phyloP scores from a whole-genome alignment of 192 early-diverging fungal species.

The Coemansia sp. region DNA sequence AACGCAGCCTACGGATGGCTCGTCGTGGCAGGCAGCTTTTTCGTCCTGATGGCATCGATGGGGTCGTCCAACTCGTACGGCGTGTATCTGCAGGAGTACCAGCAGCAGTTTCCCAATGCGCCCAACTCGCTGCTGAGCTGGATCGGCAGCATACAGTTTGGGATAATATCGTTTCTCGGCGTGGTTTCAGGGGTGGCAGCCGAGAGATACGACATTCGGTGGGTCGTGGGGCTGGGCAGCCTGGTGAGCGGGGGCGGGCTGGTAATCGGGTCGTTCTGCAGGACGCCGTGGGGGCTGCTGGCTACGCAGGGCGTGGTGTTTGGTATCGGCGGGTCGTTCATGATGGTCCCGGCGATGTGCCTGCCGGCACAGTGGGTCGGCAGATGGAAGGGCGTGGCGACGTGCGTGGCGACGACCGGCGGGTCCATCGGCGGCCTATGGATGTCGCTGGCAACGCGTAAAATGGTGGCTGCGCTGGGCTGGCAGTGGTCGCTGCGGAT shows the following conservation, averaged over 20 bases:
- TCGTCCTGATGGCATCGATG: constrained; percentile 27
- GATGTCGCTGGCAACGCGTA: constrained; percentile 57
- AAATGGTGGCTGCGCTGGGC: constrained; percentile 56
- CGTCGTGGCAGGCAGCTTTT: constrained; percentile 23
- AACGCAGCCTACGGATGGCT: constrained; percentile 17
- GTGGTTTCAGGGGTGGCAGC: constrained; percentile 18
- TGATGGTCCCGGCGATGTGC: constrained; percentile 65
- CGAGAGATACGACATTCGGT: constrained; percentile 19
- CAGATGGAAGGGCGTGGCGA: constrained; percentile 63
- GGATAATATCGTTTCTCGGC: constrained; percentile 24
- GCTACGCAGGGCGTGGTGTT: constrained; percentile 71
- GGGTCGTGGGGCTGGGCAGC: constrained; percentile 14
- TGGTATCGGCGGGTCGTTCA: constrained; percentile 63
- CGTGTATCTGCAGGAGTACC: constrained; percentile 36
- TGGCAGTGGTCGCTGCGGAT: constrained; percentile 68
- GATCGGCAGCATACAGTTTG: constrained; percentile 44
- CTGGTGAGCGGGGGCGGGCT: constrained; percentile 15
- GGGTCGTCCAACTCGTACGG: constrained; percentile 37
- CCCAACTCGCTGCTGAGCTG: constrained; percentile 30
- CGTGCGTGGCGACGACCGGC: constrained; percentile 68
- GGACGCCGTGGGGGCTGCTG: constrained; percentile 57
- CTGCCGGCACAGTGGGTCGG: constrained; percentile 70
- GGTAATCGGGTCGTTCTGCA: constrained; percentile 28
- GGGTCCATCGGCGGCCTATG: constrained; percentile 71
- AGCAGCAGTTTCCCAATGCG: constrained; percentile 20